phyloP scores from a whole-genome alignment of 305 asterid genomes.

The Rubia peregrina region DNA sequence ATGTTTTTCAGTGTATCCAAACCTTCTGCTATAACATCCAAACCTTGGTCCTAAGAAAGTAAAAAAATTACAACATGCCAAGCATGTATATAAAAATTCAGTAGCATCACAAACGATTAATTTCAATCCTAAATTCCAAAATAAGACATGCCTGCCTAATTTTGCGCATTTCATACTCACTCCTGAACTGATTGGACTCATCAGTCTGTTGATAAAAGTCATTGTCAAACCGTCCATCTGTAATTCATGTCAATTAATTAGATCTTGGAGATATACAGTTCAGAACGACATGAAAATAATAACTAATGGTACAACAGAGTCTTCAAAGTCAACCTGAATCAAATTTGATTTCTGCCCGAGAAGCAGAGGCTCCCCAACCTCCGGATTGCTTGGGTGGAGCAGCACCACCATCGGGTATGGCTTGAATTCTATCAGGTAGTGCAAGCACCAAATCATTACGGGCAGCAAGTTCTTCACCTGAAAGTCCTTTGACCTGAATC shows the following conservation, averaged over 20 bases:
- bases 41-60: constrained; percentile 66
- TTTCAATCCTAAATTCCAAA: constrained; percentile 11
- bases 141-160: constrained; percentile 66
- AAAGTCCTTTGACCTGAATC: constrained; percentile 71
- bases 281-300: constrained; percentile 4
- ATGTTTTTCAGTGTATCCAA: constrained; percentile 80
- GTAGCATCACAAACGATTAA: constrained; percentile 6
- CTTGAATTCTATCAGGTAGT: constrained; percentile 74
- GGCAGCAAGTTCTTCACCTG: constrained; percentile 67
- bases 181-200: constrained; percentile 80
- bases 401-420: constrained; percentile 86
- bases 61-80: neutral
- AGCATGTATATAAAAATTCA: constrained; percentile 9
- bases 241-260: constrained; percentile 17
- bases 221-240: constrained; percentile 80
- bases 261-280: neutral
- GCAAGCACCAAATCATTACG: constrained; percentile 85
- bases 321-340: constrained; percentile 60
- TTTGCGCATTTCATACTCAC: constrained; percentile 90
- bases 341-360: constrained; percentile 78
- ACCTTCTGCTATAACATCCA: constrained; percentile 82
- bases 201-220: constrained; percentile 93
- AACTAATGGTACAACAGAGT: neutral
- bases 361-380: constrained; percentile 81
- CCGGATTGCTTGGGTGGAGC: constrained; percentile 69